Percentiles rank a stretch among this genome's conserved stretches.
Evolutionary conservation across 2,329 filamentous ascomycete species (phyloP).

Genomic region (Trichophaea hybrida): DNA sequence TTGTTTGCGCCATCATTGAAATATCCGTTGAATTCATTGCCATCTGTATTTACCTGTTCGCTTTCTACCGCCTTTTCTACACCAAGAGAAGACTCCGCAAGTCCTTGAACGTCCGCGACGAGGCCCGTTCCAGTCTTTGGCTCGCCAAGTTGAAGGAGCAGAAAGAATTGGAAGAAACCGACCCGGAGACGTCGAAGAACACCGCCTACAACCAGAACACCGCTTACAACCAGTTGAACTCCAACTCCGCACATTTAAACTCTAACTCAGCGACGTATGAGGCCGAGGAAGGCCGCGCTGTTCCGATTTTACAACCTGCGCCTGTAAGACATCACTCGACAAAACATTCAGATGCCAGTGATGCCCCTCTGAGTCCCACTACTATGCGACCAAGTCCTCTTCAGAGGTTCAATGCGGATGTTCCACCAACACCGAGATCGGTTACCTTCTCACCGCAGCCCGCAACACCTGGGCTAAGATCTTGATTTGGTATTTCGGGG

Average conservation of each 20-base stretch:
- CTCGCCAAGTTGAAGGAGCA: conserved; percentile 71
- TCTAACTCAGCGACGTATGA: not conserved
- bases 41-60: conserved; percentile 80
- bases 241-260: not conserved
- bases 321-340: not conserved
- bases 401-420: not conserved
- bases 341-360: not conserved
- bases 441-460: not conserved
- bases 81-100: conserved; percentile 89
- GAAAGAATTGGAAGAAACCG: conserved; percentile 21
- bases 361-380: not conserved
- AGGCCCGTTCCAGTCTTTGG: conserved; percentile 86
- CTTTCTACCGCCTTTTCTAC: conserved; percentile 88
- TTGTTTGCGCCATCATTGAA: conserved; percentile 96
- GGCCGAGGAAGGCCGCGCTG: not conserved
- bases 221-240: conserved; percentile 21
- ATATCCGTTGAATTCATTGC: conserved; percentile 82
- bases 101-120: conserved; percentile 91
- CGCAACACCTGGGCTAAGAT: not conserved
- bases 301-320: conserved; percentile 2
- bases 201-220: conserved; percentile 23
- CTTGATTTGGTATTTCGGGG: not conserved
- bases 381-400: not conserved
- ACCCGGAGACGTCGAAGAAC: conserved; percentile 18
- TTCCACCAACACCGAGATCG: not conserved